phyloP scores from a whole-genome alignment of 176 grass and related monocot species.

The Musa beccarii region DNA sequence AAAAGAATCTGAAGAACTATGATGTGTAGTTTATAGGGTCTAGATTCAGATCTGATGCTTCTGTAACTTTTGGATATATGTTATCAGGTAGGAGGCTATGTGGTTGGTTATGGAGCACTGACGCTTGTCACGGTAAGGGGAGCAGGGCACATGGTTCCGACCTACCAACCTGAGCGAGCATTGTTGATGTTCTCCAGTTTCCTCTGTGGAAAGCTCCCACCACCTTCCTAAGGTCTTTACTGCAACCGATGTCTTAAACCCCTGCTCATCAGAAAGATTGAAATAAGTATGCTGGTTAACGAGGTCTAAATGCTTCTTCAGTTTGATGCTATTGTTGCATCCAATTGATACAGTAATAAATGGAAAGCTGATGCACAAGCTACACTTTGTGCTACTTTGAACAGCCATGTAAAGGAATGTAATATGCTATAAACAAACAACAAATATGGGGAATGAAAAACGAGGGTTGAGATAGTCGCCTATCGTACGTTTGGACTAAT shows the following conservation, averaged over 20 bases:
- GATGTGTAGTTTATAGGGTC: not conserved
- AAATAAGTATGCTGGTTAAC: no score
- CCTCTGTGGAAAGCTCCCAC: conserved; percentile 33
- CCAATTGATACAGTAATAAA: no score
- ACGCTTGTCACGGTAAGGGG: conserved; percentile 13
- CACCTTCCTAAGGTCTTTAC: not conserved
- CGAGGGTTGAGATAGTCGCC: no score
- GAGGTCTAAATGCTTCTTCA: no score
- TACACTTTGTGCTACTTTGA: no score
- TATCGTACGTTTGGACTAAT: no score
- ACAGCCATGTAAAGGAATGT: no score
- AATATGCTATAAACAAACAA: no score
- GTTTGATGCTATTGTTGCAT: no score
- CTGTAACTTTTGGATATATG: not conserved
- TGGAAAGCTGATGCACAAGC: no score
- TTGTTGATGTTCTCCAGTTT: conserved; percentile 32
- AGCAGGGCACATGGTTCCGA: conserved; percentile 45
- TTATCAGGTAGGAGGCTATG: conserved; percentile 1
- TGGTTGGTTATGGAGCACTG: not conserved
- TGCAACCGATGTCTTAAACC: not conserved
- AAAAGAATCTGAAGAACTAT: not conserved
- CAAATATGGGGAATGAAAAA: no score
- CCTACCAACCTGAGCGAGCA: conserved; percentile 37
- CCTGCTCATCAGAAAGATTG: no score
- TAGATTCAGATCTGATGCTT: not conserved